Percentiles rank a stretch among this genome's conserved stretches.
Evolutionary conservation across 208 protist species (phyloP).

Genomic region (Trypanosoma melophagium): DNA sequence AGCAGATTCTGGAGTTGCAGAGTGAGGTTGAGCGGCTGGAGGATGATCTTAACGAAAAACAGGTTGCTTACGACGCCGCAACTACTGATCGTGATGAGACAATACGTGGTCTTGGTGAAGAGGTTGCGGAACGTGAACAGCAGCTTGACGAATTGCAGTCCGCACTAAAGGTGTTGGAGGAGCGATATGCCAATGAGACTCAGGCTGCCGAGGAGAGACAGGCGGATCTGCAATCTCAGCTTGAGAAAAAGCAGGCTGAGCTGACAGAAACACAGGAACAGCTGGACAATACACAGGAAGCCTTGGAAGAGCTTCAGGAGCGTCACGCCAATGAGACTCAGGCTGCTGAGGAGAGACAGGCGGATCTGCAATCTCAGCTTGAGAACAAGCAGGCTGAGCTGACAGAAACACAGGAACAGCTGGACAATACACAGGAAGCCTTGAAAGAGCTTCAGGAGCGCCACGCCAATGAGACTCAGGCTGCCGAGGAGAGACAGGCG

Average conservation of each 20-base stretch:
- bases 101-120: constrained; percentile 13
- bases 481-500: constrained; percentile 24
- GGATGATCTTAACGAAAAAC: constrained; percentile 17
- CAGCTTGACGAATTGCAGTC: constrained; percentile 22
- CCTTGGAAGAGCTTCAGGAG: constrained; percentile 4
- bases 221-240: background rate
- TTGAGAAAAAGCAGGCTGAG: constrained; percentile 3
- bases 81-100: constrained; percentile 4
- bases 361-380: constrained; percentile 28
- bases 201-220: constrained; percentile 27
- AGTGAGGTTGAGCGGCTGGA: constrained; percentile 17
- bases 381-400: constrained; percentile 4
- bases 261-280: constrained; percentile 19
- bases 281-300: constrained; percentile 24
- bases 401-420: constrained; percentile 25
- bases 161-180: constrained; percentile 21
- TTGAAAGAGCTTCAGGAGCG: constrained; percentile 23
- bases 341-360: constrained; percentile 25
- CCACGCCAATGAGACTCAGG: constrained; percentile 14
- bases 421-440: constrained; percentile 8
- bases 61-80: background rate
- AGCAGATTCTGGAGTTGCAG: constrained; percentile 35
- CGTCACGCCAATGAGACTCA: constrained; percentile 24
- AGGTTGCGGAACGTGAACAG: constrained; percentile 24
- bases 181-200: constrained; percentile 12